Evolutionary conservation across 495 filamentous ascomycete species (phyloP).

Genomic region (Penicillium dipodomyicola): DNA sequence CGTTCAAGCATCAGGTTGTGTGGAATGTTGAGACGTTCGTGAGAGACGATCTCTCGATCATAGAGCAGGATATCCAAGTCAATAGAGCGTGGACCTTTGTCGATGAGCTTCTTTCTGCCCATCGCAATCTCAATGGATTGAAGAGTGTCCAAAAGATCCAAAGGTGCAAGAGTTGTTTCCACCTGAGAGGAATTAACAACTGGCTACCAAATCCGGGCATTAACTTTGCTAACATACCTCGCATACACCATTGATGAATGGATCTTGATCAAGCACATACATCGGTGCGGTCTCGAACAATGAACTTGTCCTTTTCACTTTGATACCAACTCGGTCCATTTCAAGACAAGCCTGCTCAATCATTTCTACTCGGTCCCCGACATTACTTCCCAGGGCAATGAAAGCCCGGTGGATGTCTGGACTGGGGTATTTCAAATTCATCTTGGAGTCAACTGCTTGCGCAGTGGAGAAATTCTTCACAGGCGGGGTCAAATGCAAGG

Average conservation of each 20-base stretch:
- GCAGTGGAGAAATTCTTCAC: constrained; percentile 30
- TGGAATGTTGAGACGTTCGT: constrained; percentile 75
- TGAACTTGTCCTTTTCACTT: constrained; percentile 74
- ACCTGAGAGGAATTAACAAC: constrained; percentile 53
- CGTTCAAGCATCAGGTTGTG: constrained; percentile 84
- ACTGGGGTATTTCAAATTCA: constrained; percentile 23
- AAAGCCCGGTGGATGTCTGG: constrained; percentile 56
- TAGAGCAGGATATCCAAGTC: constrained; percentile 94
- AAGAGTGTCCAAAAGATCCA: constrained; percentile 71
- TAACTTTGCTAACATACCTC: constrained; percentile 56
- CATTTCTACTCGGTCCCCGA: constrained; percentile 78
- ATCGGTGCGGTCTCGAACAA: constrained; percentile 95
- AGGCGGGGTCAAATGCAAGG: constrained; percentile 13
- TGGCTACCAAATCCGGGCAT: not conserved
- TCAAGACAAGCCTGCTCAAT: constrained; percentile 78
- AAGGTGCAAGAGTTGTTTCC: constrained; percentile 71
- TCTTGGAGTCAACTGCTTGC: constrained; percentile 20
- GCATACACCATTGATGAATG: constrained; percentile 90
- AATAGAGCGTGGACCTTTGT: constrained; percentile 91
- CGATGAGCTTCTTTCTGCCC: constrained; percentile 78
- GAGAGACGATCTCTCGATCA: constrained; percentile 61
- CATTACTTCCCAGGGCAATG: constrained; percentile 89
- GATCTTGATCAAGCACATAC: constrained; percentile 87
- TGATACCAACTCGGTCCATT: constrained; percentile 69
- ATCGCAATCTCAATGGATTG: constrained; percentile 78